Evolutionary conservation across 108 stramenopile species (phyloP).

Genomic region (Stephanodiscus triporus): DNA sequence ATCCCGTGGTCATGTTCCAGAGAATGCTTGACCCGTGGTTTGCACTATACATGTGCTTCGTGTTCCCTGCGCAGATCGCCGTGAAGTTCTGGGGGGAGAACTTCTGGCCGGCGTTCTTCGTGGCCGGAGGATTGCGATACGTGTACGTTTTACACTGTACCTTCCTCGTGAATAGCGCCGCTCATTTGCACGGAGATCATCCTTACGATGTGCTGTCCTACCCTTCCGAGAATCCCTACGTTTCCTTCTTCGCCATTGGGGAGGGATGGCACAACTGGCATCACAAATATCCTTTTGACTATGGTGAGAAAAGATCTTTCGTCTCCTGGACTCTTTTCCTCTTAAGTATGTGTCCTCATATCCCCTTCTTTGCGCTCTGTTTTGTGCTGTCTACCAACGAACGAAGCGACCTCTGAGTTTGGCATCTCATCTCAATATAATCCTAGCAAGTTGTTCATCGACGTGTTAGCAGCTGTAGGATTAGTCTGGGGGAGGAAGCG

Average conservation of each 20-base stretch:
- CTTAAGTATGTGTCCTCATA: too few species aligned
- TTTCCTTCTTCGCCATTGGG: conserved; percentile 93
- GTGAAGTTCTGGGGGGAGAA: conserved; percentile 92
- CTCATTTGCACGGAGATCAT: conserved; percentile 98
- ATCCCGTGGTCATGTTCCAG: conserved; percentile 93
- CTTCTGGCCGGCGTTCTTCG: conserved; percentile 97
- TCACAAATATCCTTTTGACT: conserved; percentile 99
- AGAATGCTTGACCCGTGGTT: conserved; percentile 97
- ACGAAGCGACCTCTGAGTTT: conserved; percentile 94
- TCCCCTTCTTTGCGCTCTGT: not conserved
- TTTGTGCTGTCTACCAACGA: too few species aligned
- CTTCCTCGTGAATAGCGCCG: conserved; percentile 98
- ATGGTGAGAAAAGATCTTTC: conserved; percentile 48
- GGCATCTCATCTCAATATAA: conserved; percentile 97
- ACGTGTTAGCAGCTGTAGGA: conserved; percentile 80
- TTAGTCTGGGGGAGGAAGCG: conserved; percentile 93
- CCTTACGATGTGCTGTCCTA: conserved; percentile 95
- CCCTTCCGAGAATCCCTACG: conserved; percentile 97
- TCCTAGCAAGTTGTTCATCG: conserved; percentile 96
- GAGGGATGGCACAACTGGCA: conserved; percentile 99
- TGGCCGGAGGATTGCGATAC: conserved; percentile 95
- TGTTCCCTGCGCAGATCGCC: conserved; percentile 95
- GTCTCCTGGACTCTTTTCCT: not conserved
- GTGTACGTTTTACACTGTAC: conserved; percentile 95
- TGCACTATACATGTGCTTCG: conserved; percentile 98